Evolutionary conservation across 2,329 filamentous ascomycete genomes (phyloP).

Genomic region (Ophiosphaerella herpotricha): DNA sequence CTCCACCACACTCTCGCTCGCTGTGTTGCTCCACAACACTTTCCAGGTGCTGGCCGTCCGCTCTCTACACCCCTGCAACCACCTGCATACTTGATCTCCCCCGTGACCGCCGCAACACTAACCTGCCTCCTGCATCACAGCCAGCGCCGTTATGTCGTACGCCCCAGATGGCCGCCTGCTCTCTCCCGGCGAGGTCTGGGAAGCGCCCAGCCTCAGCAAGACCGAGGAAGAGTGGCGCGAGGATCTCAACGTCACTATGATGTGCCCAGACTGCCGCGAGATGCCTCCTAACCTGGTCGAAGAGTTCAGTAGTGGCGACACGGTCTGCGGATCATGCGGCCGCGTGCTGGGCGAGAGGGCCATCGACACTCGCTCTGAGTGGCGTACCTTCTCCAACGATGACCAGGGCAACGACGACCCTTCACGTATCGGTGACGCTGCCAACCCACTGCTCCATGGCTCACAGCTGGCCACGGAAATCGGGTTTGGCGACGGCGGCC

Average conservation of each 20-base stretch:
- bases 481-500: slow-evolving; percentile 76
- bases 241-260: slow-evolving; percentile 82
- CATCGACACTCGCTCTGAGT: slow-evolving; percentile 95
- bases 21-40: slow-evolving; percentile 18
- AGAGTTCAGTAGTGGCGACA: slow-evolving; percentile 89
- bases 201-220: slow-evolving; percentile 39
- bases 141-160: slow-evolving; percentile 31
- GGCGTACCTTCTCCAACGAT: slow-evolving; percentile 98
- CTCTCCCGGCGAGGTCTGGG: slow-evolving; percentile 52
- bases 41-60: slow-evolving; percentile 14
- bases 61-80: slow-evolving; percentile 16
- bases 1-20: slow-evolving; percentile 21
- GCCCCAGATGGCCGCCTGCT: slow-evolving; percentile 44
- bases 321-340: slow-evolving; percentile 90
- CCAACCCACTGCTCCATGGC: slow-evolving; percentile 87
- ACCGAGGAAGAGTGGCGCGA: slow-evolving; percentile 67
- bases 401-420: slow-evolving; percentile 96
- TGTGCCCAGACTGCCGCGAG: slow-evolving; percentile 89
- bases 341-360: slow-evolving; percentile 88
- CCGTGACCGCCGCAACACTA: slow-evolving; percentile 3
- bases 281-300: slow-evolving; percentile 90
- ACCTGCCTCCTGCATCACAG: not conserved
- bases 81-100: slow-evolving; percentile 7
- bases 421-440: slow-evolving; percentile 94
- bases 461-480: slow-evolving; percentile 89